A percentile compares a stretch with the other conserved stretches of the same genome.
Evolutionary conservation across 768 basidiomycete genomes (phyloP).

Genomic region (Amanita fuliginea): DNA sequence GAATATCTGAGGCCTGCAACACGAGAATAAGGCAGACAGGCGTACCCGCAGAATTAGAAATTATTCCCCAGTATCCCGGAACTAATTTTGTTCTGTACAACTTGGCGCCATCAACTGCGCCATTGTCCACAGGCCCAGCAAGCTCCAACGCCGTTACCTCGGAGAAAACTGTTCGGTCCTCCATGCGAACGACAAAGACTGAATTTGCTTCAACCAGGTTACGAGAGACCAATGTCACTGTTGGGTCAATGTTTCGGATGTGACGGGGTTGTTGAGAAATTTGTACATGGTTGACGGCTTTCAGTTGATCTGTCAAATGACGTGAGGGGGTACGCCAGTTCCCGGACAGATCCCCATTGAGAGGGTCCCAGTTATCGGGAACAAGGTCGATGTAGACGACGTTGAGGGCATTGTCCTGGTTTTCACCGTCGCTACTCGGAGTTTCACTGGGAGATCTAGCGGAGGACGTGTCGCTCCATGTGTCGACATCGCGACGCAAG

Average conservation of each 20-base stretch:
- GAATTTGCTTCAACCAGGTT: slow-evolving; percentile 39
- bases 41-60: slow-evolving; percentile 46
- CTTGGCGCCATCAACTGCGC: slow-evolving; percentile 13
- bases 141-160: slow-evolving; percentile 32
- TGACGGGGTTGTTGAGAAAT: slow-evolving; percentile 39
- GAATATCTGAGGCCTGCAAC: slow-evolving; percentile 1
- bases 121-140: slow-evolving; percentile 8
- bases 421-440: slow-evolving; percentile 20
- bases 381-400: slow-evolving; percentile 39
- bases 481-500: slow-evolving; percentile 13
- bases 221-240: slow-evolving; percentile 49
- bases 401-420: slow-evolving; percentile 20
- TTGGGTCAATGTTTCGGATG: slow-evolving; percentile 51
- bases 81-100: slow-evolving; percentile 53
- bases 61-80: slow-evolving; percentile 53
- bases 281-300: slow-evolving; percentile 18
- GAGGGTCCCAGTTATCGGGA: slow-evolving; percentile 14
- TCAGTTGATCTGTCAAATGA: slow-evolving; percentile 7
- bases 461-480: slow-evolving; percentile 29
- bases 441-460: slow-evolving; percentile 23
- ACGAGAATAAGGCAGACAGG: not conserved
- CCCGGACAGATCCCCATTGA: slow-evolving; percentile 2
- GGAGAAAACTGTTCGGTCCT: slow-evolving; percentile 37
- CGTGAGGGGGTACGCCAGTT: slow-evolving; percentile 8
- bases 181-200: slow-evolving; percentile 41